Conservation (phyloP, 345 rosid genomes). For the Salix exigua region DNA sequence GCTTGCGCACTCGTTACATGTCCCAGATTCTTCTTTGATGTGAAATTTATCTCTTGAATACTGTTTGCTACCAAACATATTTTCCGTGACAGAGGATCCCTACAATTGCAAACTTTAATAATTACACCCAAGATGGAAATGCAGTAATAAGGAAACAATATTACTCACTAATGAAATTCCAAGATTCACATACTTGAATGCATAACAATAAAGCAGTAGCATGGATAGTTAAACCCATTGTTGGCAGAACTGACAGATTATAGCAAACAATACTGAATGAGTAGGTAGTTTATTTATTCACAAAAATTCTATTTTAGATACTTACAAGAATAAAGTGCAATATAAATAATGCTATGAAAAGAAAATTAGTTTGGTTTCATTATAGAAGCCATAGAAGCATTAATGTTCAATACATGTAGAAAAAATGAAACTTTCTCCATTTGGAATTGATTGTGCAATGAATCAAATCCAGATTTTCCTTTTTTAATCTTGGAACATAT, state of each 20-base stretch:
- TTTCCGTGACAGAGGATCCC: slow-evolving; percentile 12
- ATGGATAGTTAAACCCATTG: not conserved
- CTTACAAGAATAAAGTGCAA: not conserved
- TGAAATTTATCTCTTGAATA: slow-evolving; percentile 6
- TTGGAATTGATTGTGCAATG: not conserved
- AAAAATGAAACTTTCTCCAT: not conserved
- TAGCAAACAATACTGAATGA: not conserved
- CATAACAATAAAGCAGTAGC: not conserved
- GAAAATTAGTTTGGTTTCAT: not conserved
- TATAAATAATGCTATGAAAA: not conserved
- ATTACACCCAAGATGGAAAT: not conserved
- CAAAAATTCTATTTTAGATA: not conserved
- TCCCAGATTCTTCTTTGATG: slow-evolving; percentile 4
- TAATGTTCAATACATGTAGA: not conserved
- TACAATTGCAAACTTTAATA: not conserved
- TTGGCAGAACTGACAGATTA: not conserved
- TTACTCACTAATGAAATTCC: not conserved
- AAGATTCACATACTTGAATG: not conserved
- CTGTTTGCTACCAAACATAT: not conserved
- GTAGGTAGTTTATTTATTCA: not conserved
- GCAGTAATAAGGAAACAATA: not conserved
- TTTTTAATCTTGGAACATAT: not conserved
- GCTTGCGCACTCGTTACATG: slow-evolving; percentile 1
- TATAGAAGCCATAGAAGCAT: not conserved
- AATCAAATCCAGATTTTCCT: not conserved